Conservation (phyloP, 306 rosid genomes). For the Quercus berberidifolia region DNA sequence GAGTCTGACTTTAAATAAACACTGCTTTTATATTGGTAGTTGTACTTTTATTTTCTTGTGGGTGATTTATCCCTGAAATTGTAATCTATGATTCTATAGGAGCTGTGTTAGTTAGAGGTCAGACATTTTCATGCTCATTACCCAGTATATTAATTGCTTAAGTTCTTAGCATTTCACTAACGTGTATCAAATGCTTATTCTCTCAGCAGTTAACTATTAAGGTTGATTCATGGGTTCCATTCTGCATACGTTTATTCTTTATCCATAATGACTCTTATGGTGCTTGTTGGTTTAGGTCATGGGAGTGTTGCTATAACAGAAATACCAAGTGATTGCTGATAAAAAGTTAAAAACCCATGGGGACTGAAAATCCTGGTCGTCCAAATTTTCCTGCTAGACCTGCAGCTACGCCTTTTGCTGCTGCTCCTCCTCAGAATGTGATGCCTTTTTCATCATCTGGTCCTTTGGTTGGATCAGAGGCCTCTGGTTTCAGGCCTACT, state of each 20-base stretch:
- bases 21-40: not conserved
- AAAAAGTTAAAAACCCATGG: slow-evolving; percentile 45
- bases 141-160: not conserved
- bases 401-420: slow-evolving; percentile 50
- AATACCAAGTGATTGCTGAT: slow-evolving; percentile 20
- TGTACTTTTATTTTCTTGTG: not conserved
- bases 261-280: not conserved
- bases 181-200: not conserved
- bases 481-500: slow-evolving; percentile 47
- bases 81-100: not conserved
- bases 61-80: not conserved
- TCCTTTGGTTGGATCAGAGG: slow-evolving; percentile 65
- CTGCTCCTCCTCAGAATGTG: slow-evolving; percentile 47
- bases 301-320: slow-evolving; percentile 27
- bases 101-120: not conserved
- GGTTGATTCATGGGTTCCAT: not conserved
- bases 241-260: not conserved
- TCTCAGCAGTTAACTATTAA: not conserved
- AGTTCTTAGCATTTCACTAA: not conserved
- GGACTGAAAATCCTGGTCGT: slow-evolving; percentile 82
- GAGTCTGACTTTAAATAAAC: not conserved
- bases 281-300: slow-evolving; percentile 44
- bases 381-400: slow-evolving; percentile 69
- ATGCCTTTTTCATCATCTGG: slow-evolving; percentile 73
- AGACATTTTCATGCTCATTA: not conserved